phyloP scores from a whole-genome alignment of 495 filamentous ascomycete genomes.

The Neurospora discreta region DNA sequence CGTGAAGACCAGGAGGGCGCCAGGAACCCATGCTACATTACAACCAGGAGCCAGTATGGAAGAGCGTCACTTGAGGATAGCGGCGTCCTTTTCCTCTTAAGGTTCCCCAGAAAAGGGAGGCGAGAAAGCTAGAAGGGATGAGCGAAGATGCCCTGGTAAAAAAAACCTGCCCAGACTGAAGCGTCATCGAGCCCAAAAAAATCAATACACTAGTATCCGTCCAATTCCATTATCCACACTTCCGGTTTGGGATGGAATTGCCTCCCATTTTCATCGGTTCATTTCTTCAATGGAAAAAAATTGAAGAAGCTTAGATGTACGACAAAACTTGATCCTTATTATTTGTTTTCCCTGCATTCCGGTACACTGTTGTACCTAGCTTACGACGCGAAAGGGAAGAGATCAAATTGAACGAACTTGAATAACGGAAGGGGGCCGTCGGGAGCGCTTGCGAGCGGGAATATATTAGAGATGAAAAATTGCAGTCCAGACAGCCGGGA shows the following conservation, averaged over 20 bases:
- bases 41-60: background rate
- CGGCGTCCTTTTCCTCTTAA: background rate
- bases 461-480: background rate
- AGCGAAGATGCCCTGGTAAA: background rate
- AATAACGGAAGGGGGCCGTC: no score
- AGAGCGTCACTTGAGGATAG: background rate
- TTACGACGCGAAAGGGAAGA: no score
- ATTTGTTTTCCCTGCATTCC: no score
- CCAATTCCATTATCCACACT: background rate
- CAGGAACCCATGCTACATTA: background rate
- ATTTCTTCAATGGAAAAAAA: no score
- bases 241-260: background rate
- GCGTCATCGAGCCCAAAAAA: background rate
- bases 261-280: background rate
- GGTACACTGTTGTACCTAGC: no score
- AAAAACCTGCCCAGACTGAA: background rate
- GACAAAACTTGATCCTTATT: no score
- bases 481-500: background rate
- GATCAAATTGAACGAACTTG: no score
- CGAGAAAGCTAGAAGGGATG: background rate
- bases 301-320: no score
- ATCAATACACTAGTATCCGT: background rate
- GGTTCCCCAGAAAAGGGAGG: background rate
- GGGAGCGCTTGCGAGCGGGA: background rate
- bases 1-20: background rate